Conservation (phyloP, 306 rosid species). For the Cicer chorassanicum region DNA sequence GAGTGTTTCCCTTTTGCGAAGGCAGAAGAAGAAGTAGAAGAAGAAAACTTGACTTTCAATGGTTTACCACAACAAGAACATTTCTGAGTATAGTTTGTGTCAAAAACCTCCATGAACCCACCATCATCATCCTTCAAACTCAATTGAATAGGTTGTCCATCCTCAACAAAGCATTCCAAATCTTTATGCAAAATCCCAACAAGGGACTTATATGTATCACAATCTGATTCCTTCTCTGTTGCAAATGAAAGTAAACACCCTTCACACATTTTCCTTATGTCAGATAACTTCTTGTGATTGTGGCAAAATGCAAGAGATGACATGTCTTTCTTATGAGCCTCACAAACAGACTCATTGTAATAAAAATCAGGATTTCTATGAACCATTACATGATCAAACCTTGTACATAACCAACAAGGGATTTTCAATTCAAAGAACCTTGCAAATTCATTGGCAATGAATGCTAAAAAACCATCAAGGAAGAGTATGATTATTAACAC, state of each 20-base stretch:
- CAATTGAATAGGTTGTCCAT: constrained; percentile 60
- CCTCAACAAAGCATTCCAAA: constrained; percentile 72
- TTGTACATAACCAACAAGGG: constrained; percentile 84
- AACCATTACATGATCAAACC: constrained; percentile 70
- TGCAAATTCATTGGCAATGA: constrained; percentile 77
- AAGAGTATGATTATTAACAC: constrained; percentile 68
- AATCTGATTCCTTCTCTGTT: constrained; percentile 68
- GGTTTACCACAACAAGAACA: constrained; percentile 85
- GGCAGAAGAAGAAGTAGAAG: constrained; percentile 8
- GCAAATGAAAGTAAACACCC: constrained; percentile 86
- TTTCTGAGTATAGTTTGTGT: constrained; percentile 36
- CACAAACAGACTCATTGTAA: constrained; percentile 78
- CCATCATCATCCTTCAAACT: constrained; percentile 61
- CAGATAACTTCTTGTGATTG: constrained; percentile 73
- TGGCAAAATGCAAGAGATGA: constrained; percentile 84
- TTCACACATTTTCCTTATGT: constrained; percentile 83
- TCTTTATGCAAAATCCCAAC: constrained; percentile 88
- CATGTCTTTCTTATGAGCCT: constrained; percentile 73
- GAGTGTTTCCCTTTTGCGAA: constrained; percentile 48
- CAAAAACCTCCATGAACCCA: constrained; percentile 33
- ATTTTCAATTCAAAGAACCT: constrained; percentile 64
- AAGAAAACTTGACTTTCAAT: constrained; percentile 55
- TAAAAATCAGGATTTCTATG: constrained; percentile 60
- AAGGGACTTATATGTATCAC: constrained; percentile 74
- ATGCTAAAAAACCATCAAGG: constrained; percentile 72